These are phyloP conservation scores for Backusella australiensis DNA, from an alignment of 192 early-diverging fungal species.

Conservation along the genomic window DNA sequence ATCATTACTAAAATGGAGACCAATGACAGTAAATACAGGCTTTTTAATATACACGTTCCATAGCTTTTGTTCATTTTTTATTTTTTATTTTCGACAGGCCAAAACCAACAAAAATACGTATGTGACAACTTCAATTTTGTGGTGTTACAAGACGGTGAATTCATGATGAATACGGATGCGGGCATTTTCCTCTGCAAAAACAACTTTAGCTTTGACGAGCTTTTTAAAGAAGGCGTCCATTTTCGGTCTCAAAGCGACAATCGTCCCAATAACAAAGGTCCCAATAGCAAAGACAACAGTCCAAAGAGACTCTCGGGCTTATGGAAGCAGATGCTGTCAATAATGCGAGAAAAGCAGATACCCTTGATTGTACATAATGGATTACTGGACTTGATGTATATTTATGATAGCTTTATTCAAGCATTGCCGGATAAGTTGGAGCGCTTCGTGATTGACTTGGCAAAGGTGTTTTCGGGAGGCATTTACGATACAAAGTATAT, in stretches of 20 bases:
- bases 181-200: slow-evolving; percentile 81
- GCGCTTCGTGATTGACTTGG: slow-evolving; percentile 77
- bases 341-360: slow-evolving; percentile 33
- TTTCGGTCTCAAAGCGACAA: slow-evolving; percentile 58
- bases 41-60: not conserved
- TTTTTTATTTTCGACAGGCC: not conserved
- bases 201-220: slow-evolving; percentile 84
- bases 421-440: slow-evolving; percentile 68
- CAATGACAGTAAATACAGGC: not conserved
- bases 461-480: slow-evolving; percentile 86
- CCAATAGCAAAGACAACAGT: not conserved
- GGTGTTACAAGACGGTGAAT: slow-evolving; percentile 20
- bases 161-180: slow-evolving; percentile 68
- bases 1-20: slow-evolving; percentile 47
- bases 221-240: slow-evolving; percentile 77
- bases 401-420: slow-evolving; percentile 88
- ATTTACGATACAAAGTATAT: slow-evolving; percentile 94
- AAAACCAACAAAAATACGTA: slow-evolving; percentile 4
- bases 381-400: slow-evolving; percentile 87
- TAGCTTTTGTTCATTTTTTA: not conserved
- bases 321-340: slow-evolving; percentile 5
- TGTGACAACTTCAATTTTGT: slow-evolving; percentile 59
- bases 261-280: not conserved
- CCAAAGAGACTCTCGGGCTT: not conserved
- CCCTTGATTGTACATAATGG: slow-evolving; percentile 96